phyloP scores from a whole-genome alignment of 805 yeast species.

The Cyberlindnera sargentensis region DNA sequence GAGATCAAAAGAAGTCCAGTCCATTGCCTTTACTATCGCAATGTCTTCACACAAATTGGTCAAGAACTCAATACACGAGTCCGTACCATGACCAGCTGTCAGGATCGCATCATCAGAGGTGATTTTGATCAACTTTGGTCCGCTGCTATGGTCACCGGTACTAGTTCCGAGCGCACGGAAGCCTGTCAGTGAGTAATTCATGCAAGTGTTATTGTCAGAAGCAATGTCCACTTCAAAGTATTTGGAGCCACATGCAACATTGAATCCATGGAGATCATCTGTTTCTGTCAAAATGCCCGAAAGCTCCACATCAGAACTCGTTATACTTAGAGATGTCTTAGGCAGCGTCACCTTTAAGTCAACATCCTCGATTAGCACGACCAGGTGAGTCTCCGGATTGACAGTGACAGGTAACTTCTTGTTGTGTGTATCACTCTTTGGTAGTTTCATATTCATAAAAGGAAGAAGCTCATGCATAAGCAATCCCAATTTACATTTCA shows the following conservation, averaged over 20 bases:
- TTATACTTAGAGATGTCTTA: constrained; percentile 3
- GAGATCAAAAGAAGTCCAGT: not conserved
- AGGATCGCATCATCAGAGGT: constrained; percentile 4
- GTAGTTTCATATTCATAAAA: constrained; percentile 1
- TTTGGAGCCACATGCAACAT: constrained; percentile 4
- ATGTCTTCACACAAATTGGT: constrained; percentile 3
- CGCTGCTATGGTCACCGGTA: not conserved
- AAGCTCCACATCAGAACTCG: constrained; percentile 5
- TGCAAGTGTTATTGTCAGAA: constrained; percentile 4
- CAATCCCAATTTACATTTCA: constrained; percentile 4
- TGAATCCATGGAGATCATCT: not conserved
- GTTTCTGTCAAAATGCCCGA: not conserved
- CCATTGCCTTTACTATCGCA: not conserved
- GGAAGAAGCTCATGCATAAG: constrained; percentile 4
- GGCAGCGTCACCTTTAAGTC: constrained; percentile 7
- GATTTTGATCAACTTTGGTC: constrained; percentile 3
- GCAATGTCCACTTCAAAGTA: constrained; percentile 12
- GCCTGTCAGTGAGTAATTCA: constrained; percentile 9
- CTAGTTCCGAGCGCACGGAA: constrained; percentile 1
- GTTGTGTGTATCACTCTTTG: not conserved
- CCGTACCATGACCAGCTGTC: constrained; percentile 6
- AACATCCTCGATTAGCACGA: constrained; percentile 4
- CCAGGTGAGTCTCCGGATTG: not conserved
- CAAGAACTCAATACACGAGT: constrained; percentile 2
- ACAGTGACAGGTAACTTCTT: not conserved